Evolutionary conservation across 768 basidiomycete genomes (phyloP), one percentile per base, ranked within the genome.

Genomic region (Leccinellum albellum): DNA sequence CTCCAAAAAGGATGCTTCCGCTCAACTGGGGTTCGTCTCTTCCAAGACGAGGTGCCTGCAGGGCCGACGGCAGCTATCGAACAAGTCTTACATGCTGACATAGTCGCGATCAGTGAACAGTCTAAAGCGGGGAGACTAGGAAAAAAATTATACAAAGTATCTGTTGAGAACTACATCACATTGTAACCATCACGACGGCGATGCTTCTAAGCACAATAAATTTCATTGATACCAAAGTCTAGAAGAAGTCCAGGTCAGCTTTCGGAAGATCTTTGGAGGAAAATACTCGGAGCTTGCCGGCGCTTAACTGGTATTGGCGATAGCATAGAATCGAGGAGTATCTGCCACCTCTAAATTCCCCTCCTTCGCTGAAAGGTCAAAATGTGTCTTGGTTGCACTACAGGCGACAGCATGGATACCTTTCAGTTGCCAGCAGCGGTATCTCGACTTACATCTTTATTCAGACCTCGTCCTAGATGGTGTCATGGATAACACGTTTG

Each of bases 161-260:
- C 52, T 50, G 60, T 54, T 17, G 20, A 58, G 42, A 24, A 53
- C 46, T 15, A 50, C 59, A 56, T 64, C 66, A 58, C 45, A 50
- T 20, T 42, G 68, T 70, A 68, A 68, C 68, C 66, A 68, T 66
- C 64, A 42, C 66, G 44, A 69, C 68, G 42, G 45, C 24, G 14
- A 58, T 54, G 59, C 67, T 70, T 68, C 68, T 31, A 12, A 57
- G 55, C 20, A 57, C 51, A 63, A 70, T 68, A 54, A 64, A 69
- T 70, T 59, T 65, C 33, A 10, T 45, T 60, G 66, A 63, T 60
- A 33, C 55, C 47, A 67, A 68, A 64, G 59, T 53, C 64, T 65
- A 23, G 50, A 57, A 53, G 67, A 68, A 68, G 68, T 31, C 35
- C 46, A 51, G 31, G 61, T 54, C 57, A 51, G 45, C 54, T 55